Evolutionary conservation across 106 monocot species (phyloP).

Genomic region (Alisma plantagoaquatica): DNA sequence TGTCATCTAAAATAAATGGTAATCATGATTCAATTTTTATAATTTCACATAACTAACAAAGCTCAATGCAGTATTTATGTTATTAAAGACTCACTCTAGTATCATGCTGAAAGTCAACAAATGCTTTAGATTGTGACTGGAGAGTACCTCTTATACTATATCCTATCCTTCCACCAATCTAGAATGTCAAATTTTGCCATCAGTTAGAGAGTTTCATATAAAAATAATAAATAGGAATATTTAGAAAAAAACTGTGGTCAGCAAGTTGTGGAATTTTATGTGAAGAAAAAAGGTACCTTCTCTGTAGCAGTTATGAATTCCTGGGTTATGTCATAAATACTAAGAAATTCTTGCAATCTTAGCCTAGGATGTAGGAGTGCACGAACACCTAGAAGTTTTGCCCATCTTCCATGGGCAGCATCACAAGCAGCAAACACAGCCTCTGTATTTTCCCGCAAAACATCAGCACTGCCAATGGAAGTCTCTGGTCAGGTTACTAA

Average conservation of each 20-base stretch:
- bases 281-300: conserved; percentile 43
- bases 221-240: background rate
- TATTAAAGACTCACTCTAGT: conserved; percentile 85
- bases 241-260: background rate
- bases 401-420: conserved; percentile 98
- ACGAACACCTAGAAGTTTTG: conserved; percentile 96
- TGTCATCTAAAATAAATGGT: conserved; percentile 45
- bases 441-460: conserved; percentile 97
- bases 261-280: background rate
- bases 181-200: conserved; percentile 7
- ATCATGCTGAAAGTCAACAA: conserved; percentile 96
- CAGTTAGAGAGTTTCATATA: background rate
- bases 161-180: conserved; percentile 98
- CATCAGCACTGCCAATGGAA: conserved; percentile 69
- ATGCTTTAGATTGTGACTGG: conserved; percentile 90
- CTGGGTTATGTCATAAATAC: conserved; percentile 81
- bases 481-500: too few relatives aligned
- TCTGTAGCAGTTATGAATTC: conserved; percentile 84
- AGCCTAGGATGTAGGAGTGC: conserved; percentile 89
- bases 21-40: too few relatives aligned
- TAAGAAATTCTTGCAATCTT: conserved; percentile 82
- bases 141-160: conserved; percentile 93
- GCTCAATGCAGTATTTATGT: too few relatives aligned
- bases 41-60: too few relatives aligned
- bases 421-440: conserved; percentile 93